phyloP scores from a whole-genome alignment of 805 yeast genomes.

The Candida jianshihensis region DNA sequence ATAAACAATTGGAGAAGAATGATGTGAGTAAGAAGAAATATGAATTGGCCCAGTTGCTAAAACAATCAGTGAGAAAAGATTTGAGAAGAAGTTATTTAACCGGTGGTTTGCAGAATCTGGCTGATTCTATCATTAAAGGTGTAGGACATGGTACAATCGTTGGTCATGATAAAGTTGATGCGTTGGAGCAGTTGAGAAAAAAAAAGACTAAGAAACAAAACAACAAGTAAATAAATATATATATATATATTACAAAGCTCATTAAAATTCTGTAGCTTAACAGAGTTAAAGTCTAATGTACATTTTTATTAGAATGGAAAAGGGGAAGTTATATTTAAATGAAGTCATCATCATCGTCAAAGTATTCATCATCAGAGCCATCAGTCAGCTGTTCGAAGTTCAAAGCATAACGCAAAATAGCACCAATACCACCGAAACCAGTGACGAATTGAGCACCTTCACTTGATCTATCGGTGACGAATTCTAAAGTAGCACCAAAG shows the following conservation, averaged over 20 bases:
- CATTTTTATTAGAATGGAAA: neutral
- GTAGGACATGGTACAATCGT: constrained; percentile 59
- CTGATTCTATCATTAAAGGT: constrained; percentile 66
- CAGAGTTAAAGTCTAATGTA: no score
- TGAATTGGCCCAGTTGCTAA: constrained; percentile 47
- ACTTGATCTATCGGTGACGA: constrained; percentile 91
- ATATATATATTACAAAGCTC: no score
- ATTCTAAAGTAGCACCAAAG: constrained; percentile 93
- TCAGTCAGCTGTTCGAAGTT: constrained; percentile 93
- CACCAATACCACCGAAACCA: constrained; percentile 99
- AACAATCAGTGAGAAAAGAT: constrained; percentile 51
- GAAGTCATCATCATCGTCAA: constrained; percentile 44
- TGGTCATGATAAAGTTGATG: constrained; percentile 64
- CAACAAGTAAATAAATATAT: neutral
- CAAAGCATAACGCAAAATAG: constrained; percentile 89
- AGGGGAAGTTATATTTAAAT: constrained; percentile 7
- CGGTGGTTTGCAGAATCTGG: constrained; percentile 71
- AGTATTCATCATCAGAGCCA: constrained; percentile 87
- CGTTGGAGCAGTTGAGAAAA: constrained; percentile 51
- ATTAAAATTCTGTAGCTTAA: neutral
- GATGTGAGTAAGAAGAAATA: constrained; percentile 40
- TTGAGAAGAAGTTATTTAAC: constrained; percentile 69
- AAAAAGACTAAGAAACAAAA: constrained; percentile 2
- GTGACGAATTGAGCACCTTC: constrained; percentile 98
- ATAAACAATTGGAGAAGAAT: constrained; percentile 44